A percentile compares a stretch with the other conserved stretches of the same genome.
Evolutionary conservation across 2,329 filamentous ascomycete species (phyloP).

Genomic region (Cadophora luteo-olivacea): DNA sequence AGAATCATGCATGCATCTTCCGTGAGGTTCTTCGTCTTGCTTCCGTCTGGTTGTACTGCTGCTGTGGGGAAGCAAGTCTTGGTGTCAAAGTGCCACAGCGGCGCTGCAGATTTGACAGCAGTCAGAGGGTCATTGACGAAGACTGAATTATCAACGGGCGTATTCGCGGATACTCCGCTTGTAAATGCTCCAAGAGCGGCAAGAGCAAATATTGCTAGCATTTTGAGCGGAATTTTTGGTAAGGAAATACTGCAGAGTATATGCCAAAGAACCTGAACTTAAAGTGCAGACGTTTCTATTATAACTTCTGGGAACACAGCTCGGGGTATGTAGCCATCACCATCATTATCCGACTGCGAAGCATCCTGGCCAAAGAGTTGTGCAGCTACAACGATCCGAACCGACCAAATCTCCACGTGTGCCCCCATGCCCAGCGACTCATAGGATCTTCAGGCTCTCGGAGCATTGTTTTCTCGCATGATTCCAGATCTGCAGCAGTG

Average conservation of each 20-base stretch:
- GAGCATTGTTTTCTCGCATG: conserved; percentile 8
- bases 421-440: not conserved
- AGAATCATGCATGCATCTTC: conserved; percentile 27
- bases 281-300: not conserved
- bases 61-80: conserved; percentile 33
- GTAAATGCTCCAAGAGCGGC: conserved; percentile 16
- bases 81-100: conserved; percentile 32
- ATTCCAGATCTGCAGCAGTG: not conserved
- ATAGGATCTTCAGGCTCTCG: not conserved
- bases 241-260: no score
- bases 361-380: not conserved
- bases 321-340: not conserved
- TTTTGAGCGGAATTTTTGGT: not conserved
- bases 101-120: conserved; percentile 28
- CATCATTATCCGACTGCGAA: not conserved
- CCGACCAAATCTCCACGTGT: conserved; percentile 8
- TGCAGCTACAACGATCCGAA: conserved; percentile 1
- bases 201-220: conserved; percentile 4
- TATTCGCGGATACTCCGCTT: conserved; percentile 23
- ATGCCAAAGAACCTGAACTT: not conserved
- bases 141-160: conserved; percentile 28
- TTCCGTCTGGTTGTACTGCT: conserved; percentile 27
- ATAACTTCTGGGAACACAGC: not conserved
- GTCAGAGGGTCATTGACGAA: conserved; percentile 26
- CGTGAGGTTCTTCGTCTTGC: conserved; percentile 26